Conservation (phyloP, 2,329 filamentous ascomycete genomes). For the Cytospora piceae region DNA sequence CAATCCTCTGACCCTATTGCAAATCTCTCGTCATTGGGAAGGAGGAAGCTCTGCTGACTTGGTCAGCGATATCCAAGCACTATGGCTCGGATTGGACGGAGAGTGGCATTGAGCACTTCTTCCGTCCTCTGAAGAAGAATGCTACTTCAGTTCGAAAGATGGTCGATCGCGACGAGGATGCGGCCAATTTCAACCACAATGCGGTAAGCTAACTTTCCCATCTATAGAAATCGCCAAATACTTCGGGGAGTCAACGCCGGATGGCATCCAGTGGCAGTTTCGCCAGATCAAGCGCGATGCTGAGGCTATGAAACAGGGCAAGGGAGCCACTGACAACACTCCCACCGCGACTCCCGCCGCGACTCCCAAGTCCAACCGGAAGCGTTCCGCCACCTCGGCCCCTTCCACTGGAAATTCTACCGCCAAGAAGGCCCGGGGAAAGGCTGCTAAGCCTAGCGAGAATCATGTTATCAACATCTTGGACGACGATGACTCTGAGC, state of each 20-base stretch:
- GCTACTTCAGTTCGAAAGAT: conserved; percentile 44
- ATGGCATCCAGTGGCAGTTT: conserved; percentile 65
- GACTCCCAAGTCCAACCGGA: conserved; percentile 22
- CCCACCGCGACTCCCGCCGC: conserved; percentile 2
- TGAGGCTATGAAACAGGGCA: conserved; percentile 44
- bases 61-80: conserved; percentile 50
- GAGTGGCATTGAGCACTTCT: conserved; percentile 54
- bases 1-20: not conserved
- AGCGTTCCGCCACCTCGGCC: conserved; percentile 21
- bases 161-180: conserved; percentile 44
- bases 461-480: not conserved
- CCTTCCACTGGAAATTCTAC: conserved; percentile 26
- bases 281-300: conserved; percentile 58
- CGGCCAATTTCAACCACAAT: conserved; percentile 45
- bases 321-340: not conserved
- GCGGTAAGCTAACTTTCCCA: conserved; percentile 27
- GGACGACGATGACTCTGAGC: conserved; percentile 13
- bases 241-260: conserved; percentile 61
- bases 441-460: not conserved
- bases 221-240: conserved; percentile 59
- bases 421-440: conserved; percentile 24
- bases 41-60: conserved; percentile 32
- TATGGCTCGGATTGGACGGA: conserved; percentile 55
- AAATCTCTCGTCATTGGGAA: conserved; percentile 2
- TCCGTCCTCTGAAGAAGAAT: conserved; percentile 51